Base-by-base conservation (phyloP, 2,329 filamentous ascomycete species). In the Phialocephala sp. region DNA sequence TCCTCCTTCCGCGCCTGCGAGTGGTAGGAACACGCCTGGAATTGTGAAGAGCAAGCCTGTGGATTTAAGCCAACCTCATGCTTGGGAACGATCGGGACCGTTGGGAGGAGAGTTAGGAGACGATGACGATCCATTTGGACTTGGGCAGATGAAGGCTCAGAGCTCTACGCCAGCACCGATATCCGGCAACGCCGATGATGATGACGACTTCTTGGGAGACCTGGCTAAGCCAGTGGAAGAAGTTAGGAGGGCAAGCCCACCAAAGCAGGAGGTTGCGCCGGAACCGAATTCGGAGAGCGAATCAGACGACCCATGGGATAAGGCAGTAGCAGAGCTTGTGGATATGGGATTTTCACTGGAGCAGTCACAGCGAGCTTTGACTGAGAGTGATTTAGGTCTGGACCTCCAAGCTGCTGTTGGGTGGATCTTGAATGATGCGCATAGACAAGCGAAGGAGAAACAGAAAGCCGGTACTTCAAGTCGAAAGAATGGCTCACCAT, bases 261-360 rank as follows among this genome's bases (percentile, higher is more conserved):
- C 56, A 47, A 63, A 63, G 37, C 76, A 66, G 20, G 65, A 73
- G 11, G 66, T 74, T 54, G 43, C 63, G 20, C 50, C 65, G 4
- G 67, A 73, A 36, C 64, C 71, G 12, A 67, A 70, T 47, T 63
- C 70, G 9, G 66, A 67, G 37, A 60, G 63, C 20, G 70, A 72
- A 58, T 68, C 72, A 35, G 79, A 86, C 41, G 89, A 93, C 72
- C 87, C 87, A 0, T 89, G 90, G 65, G 93, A 97, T 74, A 87
- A 86, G 71, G 92, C 93, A 11, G 87, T 98, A 32, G 92, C 92
- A 11, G 93, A 98, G 76, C 81, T 99, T 32, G 88, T 97, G 2
- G 94, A 97, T 71, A 98, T 98, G 87, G 95, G 95, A 0, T 99
- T 99, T 72, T 88, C 92, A 0, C 85, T 89, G 0, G 92, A 97